Evolutionary conservation across 169 alveolate genomes (phyloP), one percentile per base, ranked within the genome.

Genomic region (Cryptosporidium andersoni): DNA sequence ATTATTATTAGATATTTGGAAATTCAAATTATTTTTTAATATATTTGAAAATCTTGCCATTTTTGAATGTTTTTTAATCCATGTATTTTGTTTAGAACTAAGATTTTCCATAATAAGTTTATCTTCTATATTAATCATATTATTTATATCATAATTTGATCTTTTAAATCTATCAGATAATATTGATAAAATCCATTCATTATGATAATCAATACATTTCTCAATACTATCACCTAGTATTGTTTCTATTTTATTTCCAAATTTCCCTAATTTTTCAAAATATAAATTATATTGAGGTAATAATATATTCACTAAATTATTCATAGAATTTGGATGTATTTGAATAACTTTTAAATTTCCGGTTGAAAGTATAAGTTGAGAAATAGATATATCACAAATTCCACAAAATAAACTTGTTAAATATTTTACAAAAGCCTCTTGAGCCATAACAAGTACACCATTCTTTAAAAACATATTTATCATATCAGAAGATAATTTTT

Each of bases 331-430:
- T 60, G 65, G 65, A 39, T 14, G 25, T 4, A 60, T 14, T 60
- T 60, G 65, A 60, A 60, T 34, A 34, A 60, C 11, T 5, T 60
- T 60, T 60, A 60, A 42, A 34, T 8, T 60, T 60, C 65, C 65
- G 25, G 65, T 60, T 5, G 25, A 34, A 6, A 60, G 1, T 60
- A 60, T 60, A 42, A 60, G 25, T 16, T 60, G 4, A 16, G 25
- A 34, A 4, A 60, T 36, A 4, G 14, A 34, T n/a, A 34, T 14
- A 60, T 39, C 40, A 60, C 65, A 60, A 16, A 60, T 14, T 16
- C 65, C 45, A 60, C 65, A 60, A 16, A 60, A 60, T 16, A 60
- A 34, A 16, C 49, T 34, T 4, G 3, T 39, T 9, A 60, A 16
- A 34, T 60, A 60, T 34, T 60, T 60, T 16, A 60, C 39, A 60